Base-by-base conservation (phyloP, 1,284 basidiomycete species). In the Boletus semigastroideus region DNA sequence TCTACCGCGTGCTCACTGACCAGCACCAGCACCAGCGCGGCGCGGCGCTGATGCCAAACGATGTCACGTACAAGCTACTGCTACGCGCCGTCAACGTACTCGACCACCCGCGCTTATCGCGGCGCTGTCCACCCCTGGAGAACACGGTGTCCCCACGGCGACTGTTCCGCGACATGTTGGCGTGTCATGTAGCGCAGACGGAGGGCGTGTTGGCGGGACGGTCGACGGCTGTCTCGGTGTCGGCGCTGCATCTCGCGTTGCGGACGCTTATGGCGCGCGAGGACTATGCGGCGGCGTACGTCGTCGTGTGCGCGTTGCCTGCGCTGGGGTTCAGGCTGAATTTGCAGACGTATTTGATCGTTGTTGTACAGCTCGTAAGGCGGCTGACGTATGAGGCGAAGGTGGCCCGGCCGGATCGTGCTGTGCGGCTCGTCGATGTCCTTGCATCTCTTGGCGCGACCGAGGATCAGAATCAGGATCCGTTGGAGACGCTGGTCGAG, bases 131-230 rank as follows among this genome's bases (percentile, higher is more conserved):
- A 36, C 51, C 37, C 0, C 54, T 65, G 5, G 49, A 52, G 19
- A 61, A 69, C 37, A 60, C 65, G 17, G 58, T 74, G 1, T 54
- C 64, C 10, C 71, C 76, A 5, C 74, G 79, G 20, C 56, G 59
- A n/a, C 65, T 83, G n/a, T 80, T 74, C 62, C 67, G 64, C 17
- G 74, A 81, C 33, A 75, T 83, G 74, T 63, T 78, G 44, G 48
- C 54, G 36, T 68, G 64, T 50, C 71, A 73, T 44, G 54, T 65
- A 31, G 62, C 68, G 38, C 64, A 59, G 39, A 64, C 54, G 5
- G 25, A 50, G 6, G 57, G 51, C 27, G 52, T 42, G 10, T 53
- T 52, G 7, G 53, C 53, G 7, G 48, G 43, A 4, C 56, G 54
- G 3, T 68, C 69, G 2, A 65, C 70, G 6, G 57, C 69, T 3